Evolutionary conservation across 306 rosid genomes (phyloP), one percentile per base, ranked within the genome.

Genomic region (Sesbania bispinosa): DNA sequence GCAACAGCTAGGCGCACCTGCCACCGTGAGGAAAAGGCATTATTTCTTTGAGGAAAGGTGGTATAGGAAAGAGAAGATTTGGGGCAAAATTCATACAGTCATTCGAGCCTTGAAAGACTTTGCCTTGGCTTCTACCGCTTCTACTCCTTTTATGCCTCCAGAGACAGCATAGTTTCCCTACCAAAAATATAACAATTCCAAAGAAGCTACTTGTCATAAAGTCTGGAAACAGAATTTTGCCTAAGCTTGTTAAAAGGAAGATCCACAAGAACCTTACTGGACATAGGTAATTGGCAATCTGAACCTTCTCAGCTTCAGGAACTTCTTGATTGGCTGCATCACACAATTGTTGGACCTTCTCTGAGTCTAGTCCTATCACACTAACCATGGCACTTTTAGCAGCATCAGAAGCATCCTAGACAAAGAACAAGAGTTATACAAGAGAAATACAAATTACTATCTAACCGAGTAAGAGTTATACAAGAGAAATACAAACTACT

Each of bases 61-160:
- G 18, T 39, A 48, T 2, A 0, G 35, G 65, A 75, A 61, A 32
- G 55, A 48, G 5, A 46, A 53, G 42, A 63, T 54, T 13, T 18
- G 60, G 77, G 53, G 71, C 19, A 51, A 2, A 18, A 20, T 13
- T 20, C 79, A 33, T 88, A 95, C 99, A 70, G 96, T 91, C 99
- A 91, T 95, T 71, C 99, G 90, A 79, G 99, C 99, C 87, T 95
- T 91, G 88, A 95, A 95, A 52, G 97, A 95, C 77, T 95, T 95
- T 47, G 99, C 99, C 85, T 89, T 95, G 74, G 97, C 84, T 81
- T 95, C 99, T 27, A 95, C 80, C 23, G 45, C 88, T 86, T 95
- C 97, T 26, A 95, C 74, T 81, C 99, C 99, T 81, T 86, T 89
- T 78, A 91, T n/a, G 63, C 99, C 99, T 45, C 99, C 99, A 39